Base-by-base conservation (phyloP, 306 rosid species). In the Pyrus bretschneideri region DNA sequence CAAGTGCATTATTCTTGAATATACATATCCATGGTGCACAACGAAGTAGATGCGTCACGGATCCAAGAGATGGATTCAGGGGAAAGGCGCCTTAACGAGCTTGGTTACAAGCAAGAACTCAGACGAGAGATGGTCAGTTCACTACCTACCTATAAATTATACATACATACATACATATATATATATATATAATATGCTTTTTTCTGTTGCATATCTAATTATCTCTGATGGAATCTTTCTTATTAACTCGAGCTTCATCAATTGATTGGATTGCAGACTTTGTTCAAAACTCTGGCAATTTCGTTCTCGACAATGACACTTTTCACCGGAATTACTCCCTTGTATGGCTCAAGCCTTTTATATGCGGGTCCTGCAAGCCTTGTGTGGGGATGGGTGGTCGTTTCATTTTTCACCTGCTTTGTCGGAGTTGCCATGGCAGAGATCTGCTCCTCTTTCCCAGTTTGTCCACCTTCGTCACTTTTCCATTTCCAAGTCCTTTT, bases 241-340 rank as follows among this genome's bases (percentile, higher is more conserved):
- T 63, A 72, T 38, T 58, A 38, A 12, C 65, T 40, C n/a, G 38
- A 72, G 65, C 51, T 55, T 29, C 13, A 5, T 8, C 45, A 9
- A 40, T 40, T n/a, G 9, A 55, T 40, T 35, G 52, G 38, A 23
- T 72, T 85, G 86, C 92, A 93, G 98, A 89, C 92, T 69, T 5
- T 93, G 89, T 93, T 93, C 87, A 93, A 93, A 77, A 90, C 98
- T 45, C 88, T 93, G 55, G 96, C 98, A n/a, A 90, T 93, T 80
- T 86, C 94, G 45, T 93, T 93, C 74, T 93, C 97, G 38, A 89
- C 94, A 5, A 90, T 93, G 96, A 87, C 94, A 15, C 91, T 93
- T 71, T 93, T 93, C 88, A 90, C 94, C n/a, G 98, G 98, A 79
- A 93, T 93, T n/a, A 93, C 98, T 69, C 98, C 98, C 38, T 83